phyloP scores from a whole-genome alignment of 1,284 basidiomycete genomes.

The Tremellales sp. region DNA sequence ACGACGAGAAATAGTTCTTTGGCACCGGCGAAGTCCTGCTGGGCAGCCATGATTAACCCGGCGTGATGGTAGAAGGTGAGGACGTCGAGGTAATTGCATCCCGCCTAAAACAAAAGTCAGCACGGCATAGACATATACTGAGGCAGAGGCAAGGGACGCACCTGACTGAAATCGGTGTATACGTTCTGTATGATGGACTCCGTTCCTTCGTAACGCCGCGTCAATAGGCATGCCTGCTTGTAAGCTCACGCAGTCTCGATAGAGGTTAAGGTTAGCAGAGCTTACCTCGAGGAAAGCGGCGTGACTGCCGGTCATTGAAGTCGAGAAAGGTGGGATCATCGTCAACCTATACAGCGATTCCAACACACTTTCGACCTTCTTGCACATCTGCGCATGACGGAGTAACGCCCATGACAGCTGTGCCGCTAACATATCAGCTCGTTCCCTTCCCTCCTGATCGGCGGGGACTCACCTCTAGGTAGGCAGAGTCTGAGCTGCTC shows the following conservation, averaged over 20 bases:
- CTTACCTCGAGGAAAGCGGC: conserved; percentile 37
- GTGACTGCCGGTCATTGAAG: conserved; percentile 25
- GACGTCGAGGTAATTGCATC: conserved; percentile 30
- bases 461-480: conserved; percentile 12
- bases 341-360: neutral
- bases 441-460: neutral
- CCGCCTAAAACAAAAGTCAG: too few relatives aligned
- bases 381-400: conserved; percentile 23
- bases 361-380: conserved; percentile 15
- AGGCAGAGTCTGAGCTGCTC: conserved; percentile 11
- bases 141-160: too few relatives aligned
- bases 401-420: conserved; percentile 31
- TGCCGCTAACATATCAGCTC: conserved; percentile 14
- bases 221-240: conserved; percentile 12
- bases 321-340: conserved; percentile 12
- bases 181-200: conserved; percentile 9
- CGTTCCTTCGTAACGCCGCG: conserved; percentile 16
- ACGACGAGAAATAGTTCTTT: conserved; percentile 32
- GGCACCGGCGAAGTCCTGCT: conserved; percentile 22
- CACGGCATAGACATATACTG: too few relatives aligned
- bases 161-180: conserved; percentile 23
- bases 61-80: conserved; percentile 43
- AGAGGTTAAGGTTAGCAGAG: neutral
- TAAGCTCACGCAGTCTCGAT: neutral
- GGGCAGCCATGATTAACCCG: conserved; percentile 29